phyloP scores from a whole-genome alignment of 1,284 basidiomycete species.

The Hemileccinum hortonii region DNA sequence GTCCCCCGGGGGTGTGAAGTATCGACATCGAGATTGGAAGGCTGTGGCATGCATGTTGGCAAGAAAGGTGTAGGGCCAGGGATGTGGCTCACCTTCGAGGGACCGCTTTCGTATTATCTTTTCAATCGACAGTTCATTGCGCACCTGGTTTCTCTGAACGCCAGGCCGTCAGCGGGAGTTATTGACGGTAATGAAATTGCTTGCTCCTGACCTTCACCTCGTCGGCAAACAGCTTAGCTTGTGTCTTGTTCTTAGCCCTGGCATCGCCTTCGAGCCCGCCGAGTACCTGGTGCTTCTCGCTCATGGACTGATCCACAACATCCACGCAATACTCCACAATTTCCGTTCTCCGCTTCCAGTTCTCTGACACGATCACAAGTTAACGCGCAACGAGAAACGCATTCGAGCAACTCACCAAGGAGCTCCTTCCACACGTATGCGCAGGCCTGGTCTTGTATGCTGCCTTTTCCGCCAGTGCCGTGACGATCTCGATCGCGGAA shows the following conservation, averaged over 20 bases:
- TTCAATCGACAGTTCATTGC: constrained; percentile 78
- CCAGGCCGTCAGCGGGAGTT: constrained; percentile 29
- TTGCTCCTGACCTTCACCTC: constrained; percentile 66
- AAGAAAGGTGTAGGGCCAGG: constrained; percentile 13
- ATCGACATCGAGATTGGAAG: constrained; percentile 79
- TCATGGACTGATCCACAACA: constrained; percentile 67
- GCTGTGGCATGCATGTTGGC: constrained; percentile 46
- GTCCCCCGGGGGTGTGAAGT: constrained; percentile 68
- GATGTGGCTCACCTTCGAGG: constrained; percentile 61
- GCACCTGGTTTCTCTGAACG: constrained; percentile 71
- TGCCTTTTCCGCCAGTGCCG: constrained; percentile 41
- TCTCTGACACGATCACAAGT: constrained; percentile 48
- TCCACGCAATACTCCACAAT: constrained; percentile 78
- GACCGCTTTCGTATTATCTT: constrained; percentile 76
- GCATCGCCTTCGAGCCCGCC: constrained; percentile 46
- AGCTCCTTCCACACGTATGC: constrained; percentile 79
- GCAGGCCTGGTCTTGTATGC: constrained; percentile 72
- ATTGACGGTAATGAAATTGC: constrained; percentile 25
- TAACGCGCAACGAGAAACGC: constrained; percentile 10
- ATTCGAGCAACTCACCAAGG: constrained; percentile 51
- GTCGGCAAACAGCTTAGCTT: constrained; percentile 63
- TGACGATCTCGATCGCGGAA: constrained; percentile 71
- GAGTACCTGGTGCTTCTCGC: constrained; percentile 54
- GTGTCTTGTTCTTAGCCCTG: constrained; percentile 46
- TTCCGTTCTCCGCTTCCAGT: constrained; percentile 79